Conservation (phyloP, 2,329 filamentous ascomycete species). For the Botrytis byssoidea region DNA sequence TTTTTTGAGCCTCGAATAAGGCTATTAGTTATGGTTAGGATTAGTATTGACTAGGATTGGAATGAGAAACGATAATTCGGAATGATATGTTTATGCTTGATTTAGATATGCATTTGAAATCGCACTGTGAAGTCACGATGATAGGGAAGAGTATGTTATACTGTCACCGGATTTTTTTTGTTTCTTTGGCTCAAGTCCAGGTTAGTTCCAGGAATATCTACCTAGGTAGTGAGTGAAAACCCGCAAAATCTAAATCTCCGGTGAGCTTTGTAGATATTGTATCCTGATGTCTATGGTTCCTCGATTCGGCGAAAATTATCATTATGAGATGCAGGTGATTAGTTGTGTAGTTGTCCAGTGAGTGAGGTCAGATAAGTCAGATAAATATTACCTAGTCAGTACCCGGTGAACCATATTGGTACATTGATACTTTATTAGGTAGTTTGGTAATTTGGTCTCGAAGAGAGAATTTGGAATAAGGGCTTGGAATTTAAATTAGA, state of each 20-base stretch:
- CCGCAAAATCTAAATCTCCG: background rate
- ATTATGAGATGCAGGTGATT: background rate
- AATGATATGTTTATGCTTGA: background rate
- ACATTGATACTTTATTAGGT: no score
- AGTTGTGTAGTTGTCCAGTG: background rate
- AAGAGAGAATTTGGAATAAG: no score
- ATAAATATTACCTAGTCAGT: no score
- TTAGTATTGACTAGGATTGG: background rate
- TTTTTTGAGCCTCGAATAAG: conserved; percentile 2
- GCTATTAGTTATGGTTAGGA: background rate
- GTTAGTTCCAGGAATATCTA: background rate
- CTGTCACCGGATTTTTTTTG: background rate
- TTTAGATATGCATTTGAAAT: background rate
- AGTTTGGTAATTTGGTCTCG: no score
- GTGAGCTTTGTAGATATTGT: background rate
- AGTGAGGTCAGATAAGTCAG: no score
- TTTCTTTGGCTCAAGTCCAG: background rate
- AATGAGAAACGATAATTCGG: background rate
- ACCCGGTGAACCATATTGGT: no score
- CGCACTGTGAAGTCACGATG: background rate
- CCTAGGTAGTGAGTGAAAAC: background rate
- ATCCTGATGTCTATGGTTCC: background rate
- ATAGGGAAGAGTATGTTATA: background rate
- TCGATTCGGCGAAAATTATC: background rate
- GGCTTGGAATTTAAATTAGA: no score